Base-by-base conservation (phyloP, 768 basidiomycete species). In the Podaxis sp. region DNA sequence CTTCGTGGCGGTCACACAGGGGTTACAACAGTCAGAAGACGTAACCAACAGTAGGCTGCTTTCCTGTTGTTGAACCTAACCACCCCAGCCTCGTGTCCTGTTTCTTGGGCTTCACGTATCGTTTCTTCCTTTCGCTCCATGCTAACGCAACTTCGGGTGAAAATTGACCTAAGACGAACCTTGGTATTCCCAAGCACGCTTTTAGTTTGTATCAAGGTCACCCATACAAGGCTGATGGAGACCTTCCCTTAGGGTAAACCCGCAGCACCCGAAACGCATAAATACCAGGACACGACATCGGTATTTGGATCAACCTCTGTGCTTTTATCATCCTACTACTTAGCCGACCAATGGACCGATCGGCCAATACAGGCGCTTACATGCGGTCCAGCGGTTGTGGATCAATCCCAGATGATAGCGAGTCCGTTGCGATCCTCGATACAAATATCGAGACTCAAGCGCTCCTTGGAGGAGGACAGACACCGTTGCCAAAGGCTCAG, bases 401-500 rank as follows among this genome's bases (percentile, higher is more conserved):
- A 38, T 19, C 19, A 38, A 38, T 11, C 19, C 36, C 24, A n/a
- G n/a, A 11, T 19, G 19, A 15, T 24, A 38, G 30, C 19, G 44
- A 28, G 3, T 38, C 44, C 2, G 38, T 36, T 38, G 44, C 2
- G 19, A 46, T 7, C 2, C 19, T 19, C 1, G 22, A 15, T 9
- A 26, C 36, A 13, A 26, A 54, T 17, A 19, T 24, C 13, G 63
- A 63, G 24, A 17, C 54, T 36, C 44, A 24, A 22, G 38, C 55
- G 15, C 28, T 51, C 12, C 19, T 63, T 54, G 15, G 11, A 30
- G 40, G 42, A 44, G 54, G 30, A 42, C 11, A 22, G 22, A 55
- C 67, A 3, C 63, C 64, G 15, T 61, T 73, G 24, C 67, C 71
- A 12, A 68, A 64, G 54, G 40, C 72, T 4, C 84, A 88, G 71